Evolutionary conservation across 352 stramenopile species (phyloP), one percentile per base, ranked within the genome.

Genomic region (Phytopythium helicoides): DNA sequence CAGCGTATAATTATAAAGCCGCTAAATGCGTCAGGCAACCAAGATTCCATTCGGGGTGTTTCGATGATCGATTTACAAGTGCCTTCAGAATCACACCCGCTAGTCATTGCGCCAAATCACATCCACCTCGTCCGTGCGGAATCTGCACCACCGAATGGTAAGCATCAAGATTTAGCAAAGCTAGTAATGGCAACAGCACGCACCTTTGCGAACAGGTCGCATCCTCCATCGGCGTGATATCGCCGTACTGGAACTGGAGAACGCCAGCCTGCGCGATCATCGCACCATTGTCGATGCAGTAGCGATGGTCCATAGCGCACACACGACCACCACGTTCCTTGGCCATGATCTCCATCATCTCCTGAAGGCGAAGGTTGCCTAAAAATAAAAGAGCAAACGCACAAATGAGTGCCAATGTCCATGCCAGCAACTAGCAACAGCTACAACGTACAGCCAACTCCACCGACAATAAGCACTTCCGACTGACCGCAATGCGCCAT

Each of bases 231-330:
- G 84, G 62, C 6, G 95, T 98, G 6, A 70, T 77, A 14, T 87
- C 74, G 35, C 96, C 95, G 69, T 98, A 96, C 68, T 99, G 94
- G 57, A 98, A 98, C 49, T 97, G 85, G 41, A 99, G 89, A 15
- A 99, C 97, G 19, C 97, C 98, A 16, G 97, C 98, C 75, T 99
- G 97, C 22, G 97, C 97, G 68, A 99, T 99, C 98, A 99, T 99
- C 7, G 96, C 97, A 8, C 98, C 98, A 69, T 99, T 99, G 76
- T 99, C 98, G 61, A 99, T 98, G 63, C 97, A 99, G 82, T 99
- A 99, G 54, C 92, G 88, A 44, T 99, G 89, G 74, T 99, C 97
- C 97, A 99, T 99, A 9, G 90, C 94, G 54, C 95, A 99, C 4
- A 99, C 75, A 6, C 72, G 83, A 15, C 95, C 97, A 45, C 95